Conservation (phyloP, 169 alveolate genomes). For the Ichthyophthirius multifiliis region DNA sequence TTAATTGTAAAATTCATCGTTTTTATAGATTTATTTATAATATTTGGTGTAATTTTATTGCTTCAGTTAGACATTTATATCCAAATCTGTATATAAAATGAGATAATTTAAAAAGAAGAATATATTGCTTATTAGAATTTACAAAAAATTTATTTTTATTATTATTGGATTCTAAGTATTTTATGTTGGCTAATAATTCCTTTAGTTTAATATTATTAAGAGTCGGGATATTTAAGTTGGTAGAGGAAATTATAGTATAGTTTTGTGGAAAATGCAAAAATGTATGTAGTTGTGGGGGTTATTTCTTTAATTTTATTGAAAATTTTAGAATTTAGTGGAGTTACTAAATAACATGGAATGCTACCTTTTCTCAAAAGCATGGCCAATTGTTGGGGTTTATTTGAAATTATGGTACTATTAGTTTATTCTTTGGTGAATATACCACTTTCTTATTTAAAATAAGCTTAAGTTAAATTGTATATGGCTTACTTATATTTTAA, state of each 20-base stretch:
- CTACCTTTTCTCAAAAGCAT: constrained; percentile 30
- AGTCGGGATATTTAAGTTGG: constrained; percentile 24
- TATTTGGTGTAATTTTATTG: constrained; percentile 18
- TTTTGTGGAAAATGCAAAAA: constrained; percentile 8
- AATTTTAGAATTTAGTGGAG: constrained; percentile 2
- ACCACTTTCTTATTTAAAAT: constrained; percentile 31
- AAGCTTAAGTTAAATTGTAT: too few relatives aligned
- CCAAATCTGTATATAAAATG: neutral
- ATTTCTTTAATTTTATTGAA: constrained; percentile 6
- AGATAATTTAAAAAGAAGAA: neutral
- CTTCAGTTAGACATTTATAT: constrained; percentile 36
- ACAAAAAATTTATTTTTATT: neutral
- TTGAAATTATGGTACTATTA: constrained; percentile 14
- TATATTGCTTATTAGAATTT: neutral
- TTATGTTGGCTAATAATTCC: constrained; percentile 44
- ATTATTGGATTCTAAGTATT: constrained; percentile 14
- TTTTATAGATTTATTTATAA: constrained; percentile 20
- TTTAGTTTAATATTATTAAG: constrained; percentile 26
- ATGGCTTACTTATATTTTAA: constrained; percentile 29
- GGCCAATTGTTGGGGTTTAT: constrained; percentile 42
- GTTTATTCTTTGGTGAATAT: constrained; percentile 33
- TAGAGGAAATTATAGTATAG: constrained; percentile 8
- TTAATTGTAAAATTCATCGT: constrained; percentile 19
- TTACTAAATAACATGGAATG: constrained; percentile 14
- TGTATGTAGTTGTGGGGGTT: constrained; percentile 20